phyloP scores from a whole-genome alignment of 768 basidiomycete genomes.

The Kondoa malvinella region DNA sequence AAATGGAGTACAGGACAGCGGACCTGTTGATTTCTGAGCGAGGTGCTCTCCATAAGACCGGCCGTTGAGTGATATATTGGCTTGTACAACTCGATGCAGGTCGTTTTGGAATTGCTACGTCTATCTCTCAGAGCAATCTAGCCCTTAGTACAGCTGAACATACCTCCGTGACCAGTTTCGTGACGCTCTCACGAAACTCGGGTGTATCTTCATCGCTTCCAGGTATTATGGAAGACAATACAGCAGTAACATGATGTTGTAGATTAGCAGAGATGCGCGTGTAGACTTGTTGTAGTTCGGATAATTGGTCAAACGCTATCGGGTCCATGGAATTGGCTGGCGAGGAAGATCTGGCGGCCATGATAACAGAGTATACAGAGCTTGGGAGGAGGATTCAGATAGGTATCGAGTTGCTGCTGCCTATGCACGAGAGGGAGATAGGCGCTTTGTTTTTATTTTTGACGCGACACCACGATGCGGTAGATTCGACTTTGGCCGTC shows the following conservation, averaged over 20 bases:
- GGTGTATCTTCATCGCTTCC: not conserved
- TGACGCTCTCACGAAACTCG: not conserved
- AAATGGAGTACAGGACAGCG: not conserved
- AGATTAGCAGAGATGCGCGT: not conserved
- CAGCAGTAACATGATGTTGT: not conserved
- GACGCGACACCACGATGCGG: too few species aligned
- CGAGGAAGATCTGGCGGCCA: not conserved
- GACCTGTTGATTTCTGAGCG: not conserved
- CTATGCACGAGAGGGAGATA: too few species aligned
- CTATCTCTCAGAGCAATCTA: not conserved
- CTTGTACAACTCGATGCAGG: not conserved
- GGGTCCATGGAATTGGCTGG: not conserved
- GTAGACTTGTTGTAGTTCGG: not conserved
- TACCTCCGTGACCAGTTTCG: not conserved
- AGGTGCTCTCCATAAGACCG: not conserved
- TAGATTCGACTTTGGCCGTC: too few species aligned
- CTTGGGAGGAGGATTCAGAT: not conserved
- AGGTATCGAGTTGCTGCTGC: too few species aligned
- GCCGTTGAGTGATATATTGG: conserved; percentile 3
- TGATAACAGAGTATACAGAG: not conserved
- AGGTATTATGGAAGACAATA: not conserved
- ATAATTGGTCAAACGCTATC: not conserved
- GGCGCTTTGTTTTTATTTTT: too few species aligned
- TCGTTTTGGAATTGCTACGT: not conserved
- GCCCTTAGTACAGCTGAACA: not conserved